Conservation (phyloP, 805 yeast species). For the Yamadazyma sp. region DNA sequence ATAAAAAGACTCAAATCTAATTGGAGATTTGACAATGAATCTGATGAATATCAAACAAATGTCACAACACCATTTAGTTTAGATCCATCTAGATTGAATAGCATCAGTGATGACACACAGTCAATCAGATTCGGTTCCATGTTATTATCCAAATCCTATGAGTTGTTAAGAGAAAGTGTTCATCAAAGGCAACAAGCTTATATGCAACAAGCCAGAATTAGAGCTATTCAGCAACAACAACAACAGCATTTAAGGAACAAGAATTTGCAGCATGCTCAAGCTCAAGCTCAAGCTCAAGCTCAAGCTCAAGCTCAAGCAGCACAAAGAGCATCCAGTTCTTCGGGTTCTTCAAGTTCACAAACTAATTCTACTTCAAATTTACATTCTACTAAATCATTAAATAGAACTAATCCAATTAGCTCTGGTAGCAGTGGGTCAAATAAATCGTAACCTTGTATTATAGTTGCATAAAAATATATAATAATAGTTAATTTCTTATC, state of each 20-base stretch:
- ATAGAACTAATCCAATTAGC: constrained; percentile 7
- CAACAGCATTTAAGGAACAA: constrained; percentile 11
- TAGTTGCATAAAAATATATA: constrained; percentile 7
- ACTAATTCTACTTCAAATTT: constrained; percentile 1
- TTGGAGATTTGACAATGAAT: constrained; percentile 67
- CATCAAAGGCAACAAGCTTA: constrained; percentile 56
- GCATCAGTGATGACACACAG: constrained; percentile 82
- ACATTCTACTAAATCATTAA: not conserved
- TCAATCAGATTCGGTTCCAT: constrained; percentile 88
- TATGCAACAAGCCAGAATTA: constrained; percentile 49
- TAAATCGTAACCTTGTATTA: constrained; percentile 4
- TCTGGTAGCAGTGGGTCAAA: constrained; percentile 13
- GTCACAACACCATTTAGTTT: constrained; percentile 51
- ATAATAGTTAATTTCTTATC: not conserved
- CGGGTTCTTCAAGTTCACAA: constrained; percentile 5
- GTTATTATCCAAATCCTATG: constrained; percentile 85
- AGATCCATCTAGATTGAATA: constrained; percentile 82
- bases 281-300: constrained; percentile 1
- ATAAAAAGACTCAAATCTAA: constrained; percentile 52
- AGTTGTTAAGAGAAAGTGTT: constrained; percentile 70
- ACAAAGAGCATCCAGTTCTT: not conserved
- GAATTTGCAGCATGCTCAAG: constrained; percentile 1
- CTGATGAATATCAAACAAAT: constrained; percentile 37
- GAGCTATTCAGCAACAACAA: constrained; percentile 42
- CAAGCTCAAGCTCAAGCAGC: constrained; percentile 2